Base-by-base conservation (phyloP, 2,329 filamentous ascomycete species). In the Phoma sp. region DNA sequence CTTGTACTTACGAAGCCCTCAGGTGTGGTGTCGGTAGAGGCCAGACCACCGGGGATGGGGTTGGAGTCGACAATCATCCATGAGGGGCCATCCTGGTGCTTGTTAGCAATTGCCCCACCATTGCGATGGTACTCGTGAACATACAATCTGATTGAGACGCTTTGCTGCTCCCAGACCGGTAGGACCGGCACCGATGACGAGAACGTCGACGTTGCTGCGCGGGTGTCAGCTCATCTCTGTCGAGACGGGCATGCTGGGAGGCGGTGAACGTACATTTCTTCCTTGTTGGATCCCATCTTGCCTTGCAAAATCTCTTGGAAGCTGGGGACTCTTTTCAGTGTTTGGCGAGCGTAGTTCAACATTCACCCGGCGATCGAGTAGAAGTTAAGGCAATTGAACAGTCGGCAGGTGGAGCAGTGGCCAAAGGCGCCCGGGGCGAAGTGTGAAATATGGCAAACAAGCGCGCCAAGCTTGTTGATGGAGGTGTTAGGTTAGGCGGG, bases 111-210 rank as follows among this genome's bases (percentile, higher is more conserved):
- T 55, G 66, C 52, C 41, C 49, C 53, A 47, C 49, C 14, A 50
- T 14, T 36, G 38, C 44, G 27, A 14, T 13, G 23, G 44, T 11
- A 13, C 37, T 13, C 22, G 39, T 25, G 46, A 46, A 75, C 88
- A 67, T 83, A 98, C 95, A 74, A 97, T 88, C 80, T 99, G 95
- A 79, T 98, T 89, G 65, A 99, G 86, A 76, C 95, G 91, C 84
- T 99, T 99, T 70, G 95, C 95, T 76, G 95, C 95, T 83, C 95
- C 95, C 68, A 98, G 86, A 80, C 95, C 95, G 73, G 95, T 98
- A 70, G 95, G 95, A 75, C 95, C 95, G 80, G 93, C 93, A 75
- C 95, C 95, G 82, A 98, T 97, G 78, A 99, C 88, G 75, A 99
- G 91, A 68, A 99, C 89, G 80, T 99, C 95, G 76, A 98, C 91